Evolutionary conservation across 1,139 yeast genomes (phyloP).

Genomic region (Scheffersomyces segobiensis): DNA sequence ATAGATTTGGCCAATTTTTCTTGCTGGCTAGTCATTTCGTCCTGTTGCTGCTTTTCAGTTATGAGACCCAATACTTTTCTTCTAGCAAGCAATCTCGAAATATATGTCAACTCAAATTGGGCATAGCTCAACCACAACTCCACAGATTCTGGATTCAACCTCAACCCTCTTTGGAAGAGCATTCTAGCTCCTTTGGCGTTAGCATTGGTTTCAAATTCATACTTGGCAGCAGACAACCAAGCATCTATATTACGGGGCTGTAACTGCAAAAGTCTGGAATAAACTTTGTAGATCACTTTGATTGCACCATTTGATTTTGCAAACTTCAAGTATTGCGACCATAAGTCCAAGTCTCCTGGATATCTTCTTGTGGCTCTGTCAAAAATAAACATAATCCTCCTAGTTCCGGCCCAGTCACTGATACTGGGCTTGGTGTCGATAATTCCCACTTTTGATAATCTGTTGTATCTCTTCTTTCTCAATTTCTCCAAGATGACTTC

Average conservation of each 20-base stretch:
- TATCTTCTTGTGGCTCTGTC: slow-evolving; percentile 82
- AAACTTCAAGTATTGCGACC: slow-evolving; percentile 75
- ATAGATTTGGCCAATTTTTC: slow-evolving; percentile 22
- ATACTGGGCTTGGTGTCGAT: slow-evolving; percentile 58
- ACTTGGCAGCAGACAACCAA: slow-evolving; percentile 95
- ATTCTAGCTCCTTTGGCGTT: slow-evolving; percentile 88
- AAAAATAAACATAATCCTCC: slow-evolving; percentile 79
- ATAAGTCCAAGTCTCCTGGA: slow-evolving; percentile 74
- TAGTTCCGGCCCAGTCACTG: slow-evolving; percentile 85
- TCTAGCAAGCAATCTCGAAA: slow-evolving; percentile 80
- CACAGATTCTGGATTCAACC: slow-evolving; percentile 75
- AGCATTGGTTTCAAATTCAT: slow-evolving; percentile 86
- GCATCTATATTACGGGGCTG: slow-evolving; percentile 91
- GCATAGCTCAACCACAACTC: slow-evolving; percentile 84
- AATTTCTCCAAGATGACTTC: slow-evolving; percentile 80
- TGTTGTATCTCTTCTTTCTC: slow-evolving; percentile 66
- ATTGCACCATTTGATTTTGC: slow-evolving; percentile 76
- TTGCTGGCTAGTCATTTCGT: slow-evolving; percentile 49
- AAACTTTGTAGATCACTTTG: slow-evolving; percentile 77
- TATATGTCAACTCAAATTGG: slow-evolving; percentile 83
- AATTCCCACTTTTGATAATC: slow-evolving; percentile 57
- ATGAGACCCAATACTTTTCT: slow-evolving; percentile 78
- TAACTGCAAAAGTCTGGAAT: slow-evolving; percentile 74
- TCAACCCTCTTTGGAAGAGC: slow-evolving; percentile 78
- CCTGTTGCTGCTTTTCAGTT: slow-evolving; percentile 68